A percentile compares a stretch with the other conserved stretches of the same genome.
These are phyloP conservation scores for Puya raimondii DNA, from an alignment of 176 grass and related monocot genomes.

Conservation along the genomic window DNA sequence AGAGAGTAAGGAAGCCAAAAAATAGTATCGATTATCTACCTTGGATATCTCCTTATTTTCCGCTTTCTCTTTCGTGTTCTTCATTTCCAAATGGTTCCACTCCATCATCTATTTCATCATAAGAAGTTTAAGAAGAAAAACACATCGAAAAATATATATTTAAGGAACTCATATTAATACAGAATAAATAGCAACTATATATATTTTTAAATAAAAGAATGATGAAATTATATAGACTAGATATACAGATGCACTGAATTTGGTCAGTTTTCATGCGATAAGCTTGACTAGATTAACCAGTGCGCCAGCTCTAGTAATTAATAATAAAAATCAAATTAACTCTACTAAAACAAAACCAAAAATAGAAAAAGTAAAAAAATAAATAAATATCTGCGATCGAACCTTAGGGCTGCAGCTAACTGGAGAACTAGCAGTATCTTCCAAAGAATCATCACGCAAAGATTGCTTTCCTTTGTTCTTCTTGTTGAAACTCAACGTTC, in stretches of 20 bases:
- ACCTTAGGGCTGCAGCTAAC: conserved; percentile 29
- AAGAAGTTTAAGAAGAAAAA: not conserved
- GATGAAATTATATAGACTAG: too few relatives aligned
- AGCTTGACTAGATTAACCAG: too few relatives aligned
- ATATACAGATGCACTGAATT: too few relatives aligned
- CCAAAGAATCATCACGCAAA: conserved; percentile 27
- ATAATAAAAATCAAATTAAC: too few relatives aligned
- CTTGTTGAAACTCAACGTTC: not conserved
- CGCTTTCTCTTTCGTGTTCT: not conserved
- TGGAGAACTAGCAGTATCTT: conserved; percentile 42
- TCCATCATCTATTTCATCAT: not conserved
- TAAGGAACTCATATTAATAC: not conserved
- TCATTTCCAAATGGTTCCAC: not conserved
- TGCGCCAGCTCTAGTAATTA: too few relatives aligned
- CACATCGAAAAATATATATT: not conserved
- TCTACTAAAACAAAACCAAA: too few relatives aligned
- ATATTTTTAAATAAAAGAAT: too few relatives aligned
- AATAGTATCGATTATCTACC: not conserved
- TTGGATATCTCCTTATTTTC: not conserved
- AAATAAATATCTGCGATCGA: not conserved
- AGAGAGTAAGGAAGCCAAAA: not conserved
- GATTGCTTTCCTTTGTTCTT: conserved; percentile 11
- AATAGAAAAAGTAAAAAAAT: not conserved
- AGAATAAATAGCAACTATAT: not conserved
- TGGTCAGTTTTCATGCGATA: too few relatives aligned